Evolutionary conservation across 495 filamentous ascomycete genomes (phyloP).

Genomic region (Bacidia rubella): DNA sequence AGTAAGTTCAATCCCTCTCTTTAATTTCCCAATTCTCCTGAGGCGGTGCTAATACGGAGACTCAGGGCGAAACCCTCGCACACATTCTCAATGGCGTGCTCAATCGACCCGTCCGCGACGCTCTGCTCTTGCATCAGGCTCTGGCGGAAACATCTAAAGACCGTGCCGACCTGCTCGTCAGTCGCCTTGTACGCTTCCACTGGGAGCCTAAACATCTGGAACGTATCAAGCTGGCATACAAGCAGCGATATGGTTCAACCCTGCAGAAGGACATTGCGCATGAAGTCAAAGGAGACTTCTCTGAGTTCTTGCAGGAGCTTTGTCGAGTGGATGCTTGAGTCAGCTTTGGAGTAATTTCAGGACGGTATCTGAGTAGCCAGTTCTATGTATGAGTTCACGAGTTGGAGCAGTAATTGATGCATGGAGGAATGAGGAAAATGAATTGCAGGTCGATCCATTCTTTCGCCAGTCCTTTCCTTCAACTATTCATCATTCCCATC

Average conservation of each 20-base stretch:
- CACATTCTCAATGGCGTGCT: constrained; percentile 95
- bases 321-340: constrained; percentile 10
- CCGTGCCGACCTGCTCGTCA: constrained; percentile 71
- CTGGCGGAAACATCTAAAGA: constrained; percentile 53
- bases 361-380: too few species aligned
- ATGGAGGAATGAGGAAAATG: too few species aligned
- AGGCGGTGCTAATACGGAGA: constrained; percentile 1
- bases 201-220: constrained; percentile 72
- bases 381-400: too few species aligned
- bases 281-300: constrained; percentile 39
- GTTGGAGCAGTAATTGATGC: too few species aligned
- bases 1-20: constrained; percentile 39
- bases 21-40: constrained; percentile 4
- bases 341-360: too few species aligned
- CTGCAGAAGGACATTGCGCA: constrained; percentile 48
- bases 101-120: constrained; percentile 88
- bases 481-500: constrained; percentile 12
- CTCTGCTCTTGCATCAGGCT: constrained; percentile 87
- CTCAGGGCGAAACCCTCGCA: constrained; percentile 81
- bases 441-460: too few species aligned
- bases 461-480: too few species aligned
- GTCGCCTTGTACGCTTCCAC: constrained; percentile 65
- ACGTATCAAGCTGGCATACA: constrained; percentile 54
- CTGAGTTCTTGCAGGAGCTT: constrained; percentile 45
- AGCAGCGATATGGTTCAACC: constrained; percentile 55